Evolutionary conservation across 768 basidiomycete genomes (phyloP).

Genomic region (Baorangia bicolor): DNA sequence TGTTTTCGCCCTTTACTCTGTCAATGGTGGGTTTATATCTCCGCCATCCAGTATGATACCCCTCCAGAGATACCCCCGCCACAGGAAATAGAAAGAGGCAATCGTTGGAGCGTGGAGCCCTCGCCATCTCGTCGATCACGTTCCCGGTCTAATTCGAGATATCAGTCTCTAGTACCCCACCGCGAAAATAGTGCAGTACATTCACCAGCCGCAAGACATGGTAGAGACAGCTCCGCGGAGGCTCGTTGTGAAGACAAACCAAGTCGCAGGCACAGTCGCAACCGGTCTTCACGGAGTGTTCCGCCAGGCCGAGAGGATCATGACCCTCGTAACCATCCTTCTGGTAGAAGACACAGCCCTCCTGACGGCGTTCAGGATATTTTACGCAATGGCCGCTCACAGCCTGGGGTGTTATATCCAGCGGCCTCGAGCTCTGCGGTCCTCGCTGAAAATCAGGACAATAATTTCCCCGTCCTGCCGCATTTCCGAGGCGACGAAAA

Average conservation of each 20-base stretch:
- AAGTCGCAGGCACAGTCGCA: conserved; percentile 1
- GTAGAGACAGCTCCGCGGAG: conserved; percentile 8
- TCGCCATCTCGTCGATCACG: conserved; percentile 24
- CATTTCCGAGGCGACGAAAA: conserved; percentile 2
- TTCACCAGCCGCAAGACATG: not conserved
- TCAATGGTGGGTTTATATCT: conserved; percentile 7
- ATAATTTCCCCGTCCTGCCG: not conserved
- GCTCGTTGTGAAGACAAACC: not conserved
- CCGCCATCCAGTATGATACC: conserved; percentile 54
- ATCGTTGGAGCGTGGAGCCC: conserved; percentile 28
- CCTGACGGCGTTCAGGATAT: not conserved
- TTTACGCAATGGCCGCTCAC: not conserved
- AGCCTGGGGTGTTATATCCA: not conserved
- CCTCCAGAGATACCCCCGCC: conserved; percentile 44
- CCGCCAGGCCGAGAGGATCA: not conserved
- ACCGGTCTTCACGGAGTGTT: conserved; percentile 1
- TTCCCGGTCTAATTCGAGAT: conserved; percentile 29
- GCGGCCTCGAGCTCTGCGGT: not conserved
- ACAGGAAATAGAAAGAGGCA: conserved; percentile 20
- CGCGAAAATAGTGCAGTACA: conserved; percentile 1
- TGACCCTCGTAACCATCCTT: not conserved
- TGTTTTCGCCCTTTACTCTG: not conserved
- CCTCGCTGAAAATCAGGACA: not conserved
- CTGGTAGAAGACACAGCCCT: not conserved
- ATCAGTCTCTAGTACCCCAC: conserved; percentile 8